Base-by-base conservation (phyloP, 495 filamentous ascomycete genomes). In the Extremus antarcticus region DNA sequence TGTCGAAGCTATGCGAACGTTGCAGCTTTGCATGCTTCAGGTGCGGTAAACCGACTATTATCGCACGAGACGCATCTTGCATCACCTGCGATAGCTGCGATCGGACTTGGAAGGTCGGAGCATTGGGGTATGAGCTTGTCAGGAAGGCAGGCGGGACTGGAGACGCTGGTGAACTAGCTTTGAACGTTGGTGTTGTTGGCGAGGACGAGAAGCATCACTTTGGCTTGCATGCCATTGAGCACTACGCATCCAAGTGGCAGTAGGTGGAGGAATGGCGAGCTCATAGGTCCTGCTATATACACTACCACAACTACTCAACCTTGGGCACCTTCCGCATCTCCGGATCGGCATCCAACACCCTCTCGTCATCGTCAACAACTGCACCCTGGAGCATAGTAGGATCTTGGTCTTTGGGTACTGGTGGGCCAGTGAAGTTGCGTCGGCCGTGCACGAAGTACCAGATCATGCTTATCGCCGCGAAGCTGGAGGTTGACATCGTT, bases 391-490 rank as follows among this genome's bases (percentile, higher is more conserved):
- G 65, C 11, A 50, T 53, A 2, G n/a, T n/a, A n/a, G 56, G 60
- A 29, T 59, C 58, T 13, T 58, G 57, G 47, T 70, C 67, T 24
- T 59, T 20, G 47, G 61, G 54, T 23, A 70, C 65, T 1, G 67
- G 67, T 40, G 67, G 67, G 1, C 67, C 67, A 0, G 43, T 63
- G 39, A 68, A 70, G 16, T 58, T 43, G 53, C 63, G 68, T n/a
- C 68, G 53, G 3, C 66, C 68, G 7, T 58, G 51, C 15, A 69
- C 49, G 47, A 70, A 65, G 55, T 67, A 69, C 66, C 66, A 70
- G 0, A 43, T 58, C 3, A 70, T 39, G 53, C 60, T 64, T 24
- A 70, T 66, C 1, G 54, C n/a, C 0, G 63, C 66, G 53, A 70
- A 68, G 1, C 58, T 60, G 35, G 35, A 39, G 9, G n/a, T 39